Base-by-base conservation (phyloP, 2,329 filamentous ascomycete genomes). In the Thyridium curvatum region DNA sequence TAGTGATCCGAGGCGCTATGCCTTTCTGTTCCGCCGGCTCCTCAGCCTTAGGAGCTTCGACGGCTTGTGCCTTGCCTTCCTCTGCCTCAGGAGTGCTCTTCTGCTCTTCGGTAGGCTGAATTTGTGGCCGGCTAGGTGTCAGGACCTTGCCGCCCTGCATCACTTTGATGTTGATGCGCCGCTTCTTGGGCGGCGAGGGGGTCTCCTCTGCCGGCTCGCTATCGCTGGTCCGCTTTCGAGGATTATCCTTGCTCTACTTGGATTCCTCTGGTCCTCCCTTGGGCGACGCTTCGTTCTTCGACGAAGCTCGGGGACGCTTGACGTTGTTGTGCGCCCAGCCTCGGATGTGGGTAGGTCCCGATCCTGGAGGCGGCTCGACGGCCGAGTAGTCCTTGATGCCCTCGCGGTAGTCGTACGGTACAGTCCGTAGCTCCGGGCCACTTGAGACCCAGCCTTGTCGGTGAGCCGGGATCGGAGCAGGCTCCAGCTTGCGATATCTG, bases 401-500 rank as follows among this genome's bases (percentile, higher is more conserved):
- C 44, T 71, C 68, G 18, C 62, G 64, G 34, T 70, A 68, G 41
- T 72, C 65, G 46, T 79, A 79, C 30, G 70, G 71, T 4, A 77
- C 73, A 4, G 76, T 77, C 40, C 75, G 70, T n/a, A 79, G 62
- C 47, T 78, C 74, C 13, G 68, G 64, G 15, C 59, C 59, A 30
- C 54, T 58, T 48, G 68, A 69, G 40, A 61, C 60, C 53, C 66
- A 70, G 43, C 65, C 65, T 32, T 66, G 63, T 12, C 67, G 58
- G 50, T 74, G 73, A 21, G 72, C 63, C 7, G 72, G 68, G 17
- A 74, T 65, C 1, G 74, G 74, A 1, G 75, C 75, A 9, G 75
- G 75, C 44, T 77, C 74, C 30, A 79, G 69, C 54, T 76, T 77
- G 34, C 74, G 67, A 49, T 76, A 78, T 49, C 75, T 74, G 17